Evolutionary conservation across 805 yeast genomes (phyloP).

Genomic region (Millerago galiae): DNA sequence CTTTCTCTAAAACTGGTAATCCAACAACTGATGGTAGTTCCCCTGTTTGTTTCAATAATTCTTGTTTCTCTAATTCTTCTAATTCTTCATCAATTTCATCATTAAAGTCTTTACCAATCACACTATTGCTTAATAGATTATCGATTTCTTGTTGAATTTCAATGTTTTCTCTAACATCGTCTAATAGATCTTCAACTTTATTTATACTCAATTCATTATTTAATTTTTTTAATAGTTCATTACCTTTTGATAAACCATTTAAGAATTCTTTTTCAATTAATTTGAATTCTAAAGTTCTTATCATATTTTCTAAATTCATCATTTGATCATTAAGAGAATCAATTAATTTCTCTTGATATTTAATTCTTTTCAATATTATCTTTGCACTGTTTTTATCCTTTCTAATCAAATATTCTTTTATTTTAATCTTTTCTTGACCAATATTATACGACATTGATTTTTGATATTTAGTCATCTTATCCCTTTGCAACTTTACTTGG

Average conservation of each 20-base stretch:
- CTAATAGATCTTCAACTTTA: slow-evolving; percentile 75
- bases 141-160: slow-evolving; percentile 72
- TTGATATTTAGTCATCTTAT: slow-evolving; percentile 66
- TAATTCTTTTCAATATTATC: slow-evolving; percentile 65
- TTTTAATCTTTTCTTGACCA: slow-evolving; percentile 44
- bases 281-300: slow-evolving; percentile 81
- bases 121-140: slow-evolving; percentile 37
- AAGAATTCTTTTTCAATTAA: slow-evolving; percentile 80
- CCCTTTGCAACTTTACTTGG: slow-evolving; percentile 84
- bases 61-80: slow-evolving; percentile 81
- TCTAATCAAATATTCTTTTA: slow-evolving; percentile 24
- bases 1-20: background rate
- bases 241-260: slow-evolving; percentile 77
- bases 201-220: slow-evolving; percentile 75
- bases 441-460: slow-evolving; percentile 49
- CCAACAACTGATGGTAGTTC: slow-evolving; percentile 5
- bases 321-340: slow-evolving; percentile 70
- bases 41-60: slow-evolving; percentile 31
- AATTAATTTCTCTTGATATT: slow-evolving; percentile 73
- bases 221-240: slow-evolving; percentile 62
- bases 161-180: slow-evolving; percentile 76
- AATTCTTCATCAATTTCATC: slow-evolving; percentile 95
- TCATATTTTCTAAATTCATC: slow-evolving; percentile 70
- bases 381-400: slow-evolving; percentile 46
- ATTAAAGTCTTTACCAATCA: slow-evolving; percentile 42